phyloP scores from a whole-genome alignment of 345 rosid species.

The Physaria fendleri region DNA sequence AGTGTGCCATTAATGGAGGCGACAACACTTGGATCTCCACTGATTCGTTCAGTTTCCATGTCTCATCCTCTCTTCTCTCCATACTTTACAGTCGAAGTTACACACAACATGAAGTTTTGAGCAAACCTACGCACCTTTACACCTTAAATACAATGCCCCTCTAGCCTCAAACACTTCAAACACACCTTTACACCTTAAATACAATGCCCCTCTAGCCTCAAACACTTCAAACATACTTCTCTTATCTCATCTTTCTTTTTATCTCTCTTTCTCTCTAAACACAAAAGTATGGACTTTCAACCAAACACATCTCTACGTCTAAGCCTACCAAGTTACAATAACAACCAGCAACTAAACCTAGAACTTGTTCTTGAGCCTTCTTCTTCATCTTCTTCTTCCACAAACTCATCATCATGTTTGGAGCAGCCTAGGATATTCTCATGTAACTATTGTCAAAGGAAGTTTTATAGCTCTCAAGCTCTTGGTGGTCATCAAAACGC shows the following conservation, averaged over 20 bases:
- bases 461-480: conserved; percentile 96
- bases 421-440: conserved; percentile 61
- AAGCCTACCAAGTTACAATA: conserved; percentile 38
- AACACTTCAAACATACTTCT: conserved; percentile 29
- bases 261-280: background rate
- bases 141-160: conserved; percentile 35
- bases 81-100: conserved; percentile 31
- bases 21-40: conserved; percentile 73
- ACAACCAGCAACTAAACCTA: conserved; percentile 49
- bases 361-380: conserved; percentile 57
- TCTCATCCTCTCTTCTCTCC: conserved; percentile 31
- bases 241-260: no score
- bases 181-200: conserved; percentile 37
- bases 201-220: conserved; percentile 27
- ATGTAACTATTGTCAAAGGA: conserved; percentile 90
- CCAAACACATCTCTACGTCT: conserved; percentile 66
- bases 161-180: conserved; percentile 13
- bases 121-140: conserved; percentile 40
- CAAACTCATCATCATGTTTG: conserved; percentile 35
- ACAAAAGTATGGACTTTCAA: conserved; percentile 52
- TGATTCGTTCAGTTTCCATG: conserved; percentile 52
- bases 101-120: conserved; percentile 30
- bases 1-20: conserved; percentile 76
- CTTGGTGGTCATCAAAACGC: conserved; percentile 99
- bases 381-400: conserved; percentile 40